Evolutionary conservation across 2,329 filamentous ascomycete species (phyloP), one percentile per base, ranked within the genome.

Genomic region (Curvularia spicifera): DNA sequence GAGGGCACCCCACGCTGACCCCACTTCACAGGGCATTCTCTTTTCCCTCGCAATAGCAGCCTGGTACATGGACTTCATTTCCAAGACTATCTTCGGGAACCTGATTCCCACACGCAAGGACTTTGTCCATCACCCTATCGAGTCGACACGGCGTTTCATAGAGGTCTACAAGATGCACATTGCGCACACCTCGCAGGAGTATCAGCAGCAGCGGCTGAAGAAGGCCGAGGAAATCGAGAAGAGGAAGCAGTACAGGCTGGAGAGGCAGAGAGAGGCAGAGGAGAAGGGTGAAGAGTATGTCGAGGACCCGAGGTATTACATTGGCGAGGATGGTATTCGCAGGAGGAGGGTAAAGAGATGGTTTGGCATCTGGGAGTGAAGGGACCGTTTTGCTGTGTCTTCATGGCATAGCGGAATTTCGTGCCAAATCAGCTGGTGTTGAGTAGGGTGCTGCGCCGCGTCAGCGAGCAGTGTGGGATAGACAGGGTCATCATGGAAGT

Each of bases 221-320:
- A 88, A 87, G 66, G 83, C 92, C 55, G 92, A 97, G 66, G 95
- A 99, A 79, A 89, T 95, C 28, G 85, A 89, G 76, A 97, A 97
- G 86, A 85, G 94, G 70, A 86, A 86, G 60, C 88, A 91, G 77
- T 99, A 92, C 79, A 87, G 93, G 70, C 89, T 91, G 78, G 67
- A 72, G 59, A 79, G 77, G 75, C 76, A 70, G 65, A 56, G 60
- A 68, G 74, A 71, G 65, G 74, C 69, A 5, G 69, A 69, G 51
- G 70, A 69, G 64, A 68, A 54, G 62, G 72, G 74, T n/a, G 71
- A 72, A 61, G 70, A 75, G 53, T 73, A 73, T 57, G 68, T 69
- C 29, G 76, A 71, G 63, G 74, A 76, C 51, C 68, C 72, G 46
- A 78, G 74, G 64, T 72, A 69, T 62, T 76, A 76, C 54, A 61